Conservation (phyloP, 2,329 filamentous ascomycete species). For the Tolypocladium paradoxum region DNA sequence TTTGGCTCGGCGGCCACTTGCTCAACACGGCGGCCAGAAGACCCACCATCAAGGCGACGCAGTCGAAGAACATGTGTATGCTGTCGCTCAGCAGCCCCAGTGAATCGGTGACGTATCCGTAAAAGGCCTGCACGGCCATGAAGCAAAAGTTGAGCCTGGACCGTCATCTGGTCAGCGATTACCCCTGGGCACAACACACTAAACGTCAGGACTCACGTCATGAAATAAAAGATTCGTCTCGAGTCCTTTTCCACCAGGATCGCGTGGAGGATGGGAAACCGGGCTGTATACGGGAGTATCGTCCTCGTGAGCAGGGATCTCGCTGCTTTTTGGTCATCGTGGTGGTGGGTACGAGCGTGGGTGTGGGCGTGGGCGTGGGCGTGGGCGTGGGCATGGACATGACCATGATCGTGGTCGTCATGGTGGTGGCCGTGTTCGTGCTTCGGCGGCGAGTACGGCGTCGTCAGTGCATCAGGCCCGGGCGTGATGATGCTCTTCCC, state of each 20-base stretch:
- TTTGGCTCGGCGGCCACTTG: conserved; percentile 85
- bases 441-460: conserved; percentile 13
- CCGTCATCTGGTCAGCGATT: conserved; percentile 3
- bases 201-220: conserved; percentile 49
- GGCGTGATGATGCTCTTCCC: conserved; percentile 29
- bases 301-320: conserved; percentile 62
- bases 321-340: conserved; percentile 28
- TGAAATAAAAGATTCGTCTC: conserved; percentile 93
- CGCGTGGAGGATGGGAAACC: conserved; percentile 70
- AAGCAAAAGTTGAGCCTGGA: conserved; percentile 81
- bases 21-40: conserved; percentile 87
- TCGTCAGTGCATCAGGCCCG: conserved; percentile 14
- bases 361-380: conserved; percentile 15
- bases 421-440: conserved; percentile 12
- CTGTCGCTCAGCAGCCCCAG: conserved; percentile 93
- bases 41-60: conserved; percentile 81
- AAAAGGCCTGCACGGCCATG: conserved; percentile 90
- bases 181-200: background rate
- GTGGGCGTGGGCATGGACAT: conserved; percentile 11
- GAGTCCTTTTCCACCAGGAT: conserved; percentile 89
- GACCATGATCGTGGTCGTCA: conserved; percentile 15
- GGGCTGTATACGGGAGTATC: conserved; percentile 57
- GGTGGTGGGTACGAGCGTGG: conserved; percentile 16
- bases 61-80: conserved; percentile 99
- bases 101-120: conserved; percentile 88